These are phyloP conservation scores for Sclerotinia subarctica DNA, from an alignment of 2,329 filamentous ascomycete genomes.

Conservation along the genomic window DNA sequence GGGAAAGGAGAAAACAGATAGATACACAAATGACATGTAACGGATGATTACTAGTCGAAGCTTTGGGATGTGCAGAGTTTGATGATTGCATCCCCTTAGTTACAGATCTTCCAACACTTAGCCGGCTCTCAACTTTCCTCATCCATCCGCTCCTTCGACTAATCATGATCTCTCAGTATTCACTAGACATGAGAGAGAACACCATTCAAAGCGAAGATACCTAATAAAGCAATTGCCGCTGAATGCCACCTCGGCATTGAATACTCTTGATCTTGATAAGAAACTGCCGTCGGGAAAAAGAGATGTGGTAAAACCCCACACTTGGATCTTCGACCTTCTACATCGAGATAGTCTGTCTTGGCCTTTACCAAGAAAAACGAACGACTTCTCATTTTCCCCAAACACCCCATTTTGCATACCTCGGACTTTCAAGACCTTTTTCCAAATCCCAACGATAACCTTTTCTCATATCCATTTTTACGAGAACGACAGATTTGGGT, in stretches of 20 bases:
- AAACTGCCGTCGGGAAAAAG: slow-evolving; percentile 1
- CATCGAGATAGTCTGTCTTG: slow-evolving; percentile 2
- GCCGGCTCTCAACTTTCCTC: not conserved
- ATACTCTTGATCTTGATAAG: not conserved
- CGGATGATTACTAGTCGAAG: not conserved
- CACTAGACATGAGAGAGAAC: not conserved
- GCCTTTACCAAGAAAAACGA: not conserved
- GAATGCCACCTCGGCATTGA: not conserved
- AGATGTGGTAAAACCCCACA: not conserved
- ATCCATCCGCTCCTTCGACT: not conserved
- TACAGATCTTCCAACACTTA: not conserved
- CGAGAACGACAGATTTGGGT: not conserved
- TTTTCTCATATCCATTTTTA: not conserved
- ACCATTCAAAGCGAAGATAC: not conserved
- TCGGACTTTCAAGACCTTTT: not conserved
- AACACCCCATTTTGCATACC: not conserved
- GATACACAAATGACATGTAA: not conserved
- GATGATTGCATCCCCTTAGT: not conserved
- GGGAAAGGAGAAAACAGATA: not conserved
- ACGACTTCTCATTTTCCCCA: not conserved
- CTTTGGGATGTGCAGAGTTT: not conserved
- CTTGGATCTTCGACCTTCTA: slow-evolving; percentile 5
- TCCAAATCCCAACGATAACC: not conserved
- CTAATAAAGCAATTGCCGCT: not conserved
- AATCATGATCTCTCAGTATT: not conserved